Conservation (phyloP, 176 grass and related monocot genomes). For the Alloteropsis semialata region DNA sequence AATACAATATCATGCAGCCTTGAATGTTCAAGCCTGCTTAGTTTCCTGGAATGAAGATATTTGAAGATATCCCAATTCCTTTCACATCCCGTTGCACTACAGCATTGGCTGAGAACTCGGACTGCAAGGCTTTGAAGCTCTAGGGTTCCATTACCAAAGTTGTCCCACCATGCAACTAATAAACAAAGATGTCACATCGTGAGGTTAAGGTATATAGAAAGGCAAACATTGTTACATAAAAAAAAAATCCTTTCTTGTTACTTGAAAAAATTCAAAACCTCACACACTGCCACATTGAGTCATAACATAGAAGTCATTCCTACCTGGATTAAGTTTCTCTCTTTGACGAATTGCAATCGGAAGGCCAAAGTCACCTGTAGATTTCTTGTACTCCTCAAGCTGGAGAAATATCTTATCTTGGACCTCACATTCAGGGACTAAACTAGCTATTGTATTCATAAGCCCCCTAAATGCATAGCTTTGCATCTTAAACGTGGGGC, state of each 20-base stretch:
- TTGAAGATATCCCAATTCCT: slow-evolving; percentile 48
- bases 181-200: slow-evolving; percentile 12
- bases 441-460: slow-evolving; percentile 45
- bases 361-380: slow-evolving; percentile 54
- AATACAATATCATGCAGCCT: slow-evolving; percentile 36
- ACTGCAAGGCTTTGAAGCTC: slow-evolving; percentile 54
- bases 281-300: not conserved
- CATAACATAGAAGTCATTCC: not conserved
- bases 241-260: not conserved
- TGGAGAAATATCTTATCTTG: slow-evolving; percentile 70
- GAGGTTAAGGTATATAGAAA: not conserved
- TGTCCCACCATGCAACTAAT: slow-evolving; percentile 62
- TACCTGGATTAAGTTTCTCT: slow-evolving; percentile 59
- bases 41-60: slow-evolving; percentile 42
- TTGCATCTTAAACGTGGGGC: slow-evolving; percentile 44
- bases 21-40: slow-evolving; percentile 45
- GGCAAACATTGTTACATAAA: not conserved
- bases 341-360: slow-evolving; percentile 53
- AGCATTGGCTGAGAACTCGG: slow-evolving; percentile 58
- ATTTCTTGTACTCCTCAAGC: slow-evolving; percentile 59
- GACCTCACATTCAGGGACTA: slow-evolving; percentile 43
- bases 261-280: not conserved
- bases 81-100: slow-evolving; percentile 56
- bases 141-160: slow-evolving; percentile 52
- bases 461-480: slow-evolving; percentile 48